phyloP scores from a whole-genome alignment of 805 yeast genomes.

The Brettanomyces anomalus region DNA sequence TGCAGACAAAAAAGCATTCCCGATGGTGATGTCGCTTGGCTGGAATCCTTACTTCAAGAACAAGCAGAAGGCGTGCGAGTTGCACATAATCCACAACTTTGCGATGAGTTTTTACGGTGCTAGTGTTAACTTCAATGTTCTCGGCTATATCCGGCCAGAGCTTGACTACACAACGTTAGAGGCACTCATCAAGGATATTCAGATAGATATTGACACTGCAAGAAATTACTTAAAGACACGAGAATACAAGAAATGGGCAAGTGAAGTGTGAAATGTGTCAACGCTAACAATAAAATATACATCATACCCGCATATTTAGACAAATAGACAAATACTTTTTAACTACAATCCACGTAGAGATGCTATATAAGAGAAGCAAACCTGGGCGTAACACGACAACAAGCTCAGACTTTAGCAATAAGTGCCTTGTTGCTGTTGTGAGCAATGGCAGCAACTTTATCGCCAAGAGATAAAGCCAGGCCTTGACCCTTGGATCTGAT shows the following conservation, averaged over 20 bases:
- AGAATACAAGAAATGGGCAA: conserved; percentile 29
- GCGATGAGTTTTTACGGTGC: conserved; percentile 74
- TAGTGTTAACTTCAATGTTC: conserved; percentile 49
- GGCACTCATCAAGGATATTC: conserved; percentile 77
- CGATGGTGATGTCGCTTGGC: conserved; percentile 94
- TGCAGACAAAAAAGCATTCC: conserved; percentile 41
- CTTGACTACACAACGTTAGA: conserved; percentile 73
- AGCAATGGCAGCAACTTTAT: conserved; percentile 79
- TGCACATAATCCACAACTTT: conserved; percentile 78
- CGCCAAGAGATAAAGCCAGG: conserved; percentile 89
- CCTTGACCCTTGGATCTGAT: conserved; percentile 98
- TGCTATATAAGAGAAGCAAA: no score
- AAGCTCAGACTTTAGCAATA: conserved; percentile 15
- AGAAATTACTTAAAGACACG: conserved; percentile 34
- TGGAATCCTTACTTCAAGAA: conserved; percentile 91
- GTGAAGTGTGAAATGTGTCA: conserved; percentile 4
- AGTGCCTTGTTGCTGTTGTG: conserved; percentile 38
- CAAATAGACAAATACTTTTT: neutral
- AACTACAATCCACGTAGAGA: no score
- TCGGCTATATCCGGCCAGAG: conserved; percentile 92
- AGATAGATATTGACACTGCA: conserved; percentile 70
- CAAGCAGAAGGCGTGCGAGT: conserved; percentile 71
- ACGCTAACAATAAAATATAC: no score
- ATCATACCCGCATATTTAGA: neutral
- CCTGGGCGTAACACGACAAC: neutral